Evolutionary conservation across 129 eudicot species (phyloP), one percentile per base, ranked within the genome.

Genomic region (Gnaphalium uliginosum): DNA sequence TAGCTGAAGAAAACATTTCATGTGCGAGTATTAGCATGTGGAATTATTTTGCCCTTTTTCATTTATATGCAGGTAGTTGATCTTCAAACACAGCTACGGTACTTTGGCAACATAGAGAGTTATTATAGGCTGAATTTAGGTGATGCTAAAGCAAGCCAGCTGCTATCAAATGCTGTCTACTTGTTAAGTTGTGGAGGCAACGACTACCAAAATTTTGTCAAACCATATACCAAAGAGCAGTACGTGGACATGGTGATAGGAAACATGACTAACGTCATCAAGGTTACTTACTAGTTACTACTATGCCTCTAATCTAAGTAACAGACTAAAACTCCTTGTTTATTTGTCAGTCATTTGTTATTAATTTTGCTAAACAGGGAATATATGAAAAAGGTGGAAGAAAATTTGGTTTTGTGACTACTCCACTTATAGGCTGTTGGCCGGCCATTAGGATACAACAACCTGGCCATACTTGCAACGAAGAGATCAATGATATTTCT

Each of bases 151-250:
- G 58, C 83, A 6, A 66, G 56, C 26, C 65, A 4, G 72, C 68
- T 61, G 1, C 63, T 81, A 17, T 78, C 83, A 19, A 79, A 60
- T 8, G 92, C 83, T 26, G 87, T 87, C 27, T 87, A 84, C 85
- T 70, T 87, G 79, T 79, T 87, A 66, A 85, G 92, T 74, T 69
- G 84, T 51, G 89, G 92, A 27, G 75, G 74, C 66, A 87, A 87
- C 53, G 89, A 87, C 65, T 87, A 87, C 62, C 58, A 63, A 19
- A 82, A 72, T 74, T 84, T 73, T 39, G 74, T 77, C n/a, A 22
- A 23, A 50, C 68, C 76, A 14, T 60, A 71, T n/a, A 19, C 82
- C 22, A 73, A 37, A 30, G n/a, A 78, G 8, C 66, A 79, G 13
- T 87, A 82, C 35, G 80, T 85, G 29, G 75, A 14, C 10, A 85